Evolutionary conservation across 371 early-diverging fungal species (phyloP).

Genomic region (Apophysomyces trapeziformis): DNA sequence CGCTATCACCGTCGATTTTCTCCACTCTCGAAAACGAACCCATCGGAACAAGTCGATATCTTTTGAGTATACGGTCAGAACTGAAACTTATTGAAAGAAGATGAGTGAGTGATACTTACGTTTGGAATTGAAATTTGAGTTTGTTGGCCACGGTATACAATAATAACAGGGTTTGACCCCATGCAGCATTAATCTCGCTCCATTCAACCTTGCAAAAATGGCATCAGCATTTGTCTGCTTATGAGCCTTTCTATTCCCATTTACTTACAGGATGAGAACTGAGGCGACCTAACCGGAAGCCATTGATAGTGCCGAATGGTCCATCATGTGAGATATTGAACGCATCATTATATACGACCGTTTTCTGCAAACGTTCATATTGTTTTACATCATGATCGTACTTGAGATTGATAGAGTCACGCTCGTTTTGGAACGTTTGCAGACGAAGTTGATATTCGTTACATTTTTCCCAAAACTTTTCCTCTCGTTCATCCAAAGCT

Average conservation of each 20-base stretch:
- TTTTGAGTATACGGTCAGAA: constrained; percentile 20
- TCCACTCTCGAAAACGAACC: constrained; percentile 93
- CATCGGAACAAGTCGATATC: constrained; percentile 86
- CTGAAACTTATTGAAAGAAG: background rate
- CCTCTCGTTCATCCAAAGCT: constrained; percentile 68
- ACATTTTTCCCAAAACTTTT: constrained; percentile 75
- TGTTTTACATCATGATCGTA: constrained; percentile 80
- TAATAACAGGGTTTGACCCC: constrained; percentile 89
- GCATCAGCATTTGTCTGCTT: background rate
- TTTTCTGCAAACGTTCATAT: constrained; percentile 84
- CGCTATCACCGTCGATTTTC: constrained; percentile 78
- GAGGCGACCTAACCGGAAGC: constrained; percentile 87
- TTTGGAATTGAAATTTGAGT: constrained; percentile 82
- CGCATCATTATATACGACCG: constrained; percentile 92
- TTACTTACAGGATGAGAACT: constrained; percentile 66
- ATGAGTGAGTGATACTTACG: constrained; percentile 39
- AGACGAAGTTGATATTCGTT: constrained; percentile 72
- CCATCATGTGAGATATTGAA: constrained; percentile 89
- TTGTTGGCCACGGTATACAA: constrained; percentile 87
- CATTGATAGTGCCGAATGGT: constrained; percentile 92
- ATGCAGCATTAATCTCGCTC: constrained; percentile 96
- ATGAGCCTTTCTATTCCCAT: background rate
- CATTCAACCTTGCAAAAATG: constrained; percentile 75
- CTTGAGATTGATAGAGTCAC: constrained; percentile 78
- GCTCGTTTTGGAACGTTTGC: constrained; percentile 72